phyloP scores from a whole-genome alignment of 2,329 filamentous ascomycete species.

The Huntiella omanensis region DNA sequence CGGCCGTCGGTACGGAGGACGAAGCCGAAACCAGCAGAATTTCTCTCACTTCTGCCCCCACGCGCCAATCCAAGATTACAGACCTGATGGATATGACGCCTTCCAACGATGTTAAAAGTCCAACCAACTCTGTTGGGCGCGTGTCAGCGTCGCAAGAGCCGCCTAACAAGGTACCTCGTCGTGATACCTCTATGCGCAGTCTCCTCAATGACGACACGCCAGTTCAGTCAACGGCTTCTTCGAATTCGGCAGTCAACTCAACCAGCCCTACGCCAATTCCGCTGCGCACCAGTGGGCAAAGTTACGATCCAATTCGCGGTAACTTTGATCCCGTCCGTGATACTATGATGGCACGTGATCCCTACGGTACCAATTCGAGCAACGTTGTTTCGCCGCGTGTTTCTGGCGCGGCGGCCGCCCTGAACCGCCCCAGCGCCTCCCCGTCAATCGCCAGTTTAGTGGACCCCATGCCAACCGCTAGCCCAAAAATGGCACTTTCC shows the following conservation, averaged over 20 bases:
- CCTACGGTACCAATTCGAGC: conserved; percentile 23
- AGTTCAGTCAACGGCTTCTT: conserved; percentile 16
- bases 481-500: conserved; percentile 15
- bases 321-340: conserved; percentile 46
- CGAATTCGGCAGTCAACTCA: conserved; percentile 16
- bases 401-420: conserved; percentile 17
- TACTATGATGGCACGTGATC: conserved; percentile 36
- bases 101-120: conserved; percentile 14
- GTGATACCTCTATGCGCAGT: conserved; percentile 36
- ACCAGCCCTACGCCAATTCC: conserved; percentile 24
- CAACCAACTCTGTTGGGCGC: conserved; percentile 3
- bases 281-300: conserved; percentile 53
- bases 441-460: conserved; percentile 84
- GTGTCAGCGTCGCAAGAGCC: conserved; percentile 16
- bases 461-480: conserved; percentile 34
- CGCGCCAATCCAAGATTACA: conserved; percentile 22
- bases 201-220: conserved; percentile 36
- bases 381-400: conserved; percentile 32
- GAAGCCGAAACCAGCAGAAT: conserved; percentile 20
- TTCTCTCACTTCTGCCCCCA: conserved; percentile 16
- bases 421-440: conserved; percentile 63
- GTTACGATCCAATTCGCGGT: conserved; percentile 81
- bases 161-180: conserved; percentile 29
- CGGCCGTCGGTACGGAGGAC: conserved; percentile 21
- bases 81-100: conserved; percentile 18